Conservation (phyloP, 371 early-diverging fungal genomes). For the Batkoa obscura region DNA sequence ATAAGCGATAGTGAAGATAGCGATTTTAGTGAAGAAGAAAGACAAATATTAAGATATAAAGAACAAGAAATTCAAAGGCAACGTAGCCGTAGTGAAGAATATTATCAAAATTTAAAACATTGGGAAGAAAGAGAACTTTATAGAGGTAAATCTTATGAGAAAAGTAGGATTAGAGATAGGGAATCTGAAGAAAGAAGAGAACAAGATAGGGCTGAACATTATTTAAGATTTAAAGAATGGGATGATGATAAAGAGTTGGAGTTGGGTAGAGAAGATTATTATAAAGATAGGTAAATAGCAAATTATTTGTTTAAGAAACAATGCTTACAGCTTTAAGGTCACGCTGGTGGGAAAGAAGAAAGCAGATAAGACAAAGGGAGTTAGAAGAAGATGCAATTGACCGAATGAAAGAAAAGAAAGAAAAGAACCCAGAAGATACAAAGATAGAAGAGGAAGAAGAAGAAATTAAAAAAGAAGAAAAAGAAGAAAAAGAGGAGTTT, state of each 20-base stretch:
- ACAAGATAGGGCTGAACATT: conserved; percentile 25
- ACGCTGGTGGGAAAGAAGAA: conserved; percentile 47
- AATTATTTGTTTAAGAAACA: neutral
- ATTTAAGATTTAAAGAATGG: conserved; percentile 34
- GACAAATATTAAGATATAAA: neutral
- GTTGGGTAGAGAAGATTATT: conserved; percentile 41
- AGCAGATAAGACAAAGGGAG: conserved; percentile 36
- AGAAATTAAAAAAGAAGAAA: neutral
- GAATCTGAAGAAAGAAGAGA: conserved; percentile 23
- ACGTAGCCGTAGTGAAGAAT: neutral
- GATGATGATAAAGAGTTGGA: conserved; percentile 52
- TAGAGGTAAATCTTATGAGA: conserved; percentile 29
- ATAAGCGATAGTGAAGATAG: neutral
- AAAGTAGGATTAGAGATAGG: conserved; percentile 22
- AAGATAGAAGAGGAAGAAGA: conserved; percentile 8
- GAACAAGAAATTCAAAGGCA: conserved; percentile 9
- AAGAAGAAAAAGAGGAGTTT: conserved; percentile 16
- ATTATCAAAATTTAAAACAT: conserved; percentile 31
- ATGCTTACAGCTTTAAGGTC: conserved; percentile 17
- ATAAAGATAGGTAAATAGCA: conserved; percentile 42
- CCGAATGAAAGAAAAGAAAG: conserved; percentile 10
- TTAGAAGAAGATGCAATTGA: conserved; percentile 17
- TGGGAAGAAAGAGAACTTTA: conserved; percentile 36
- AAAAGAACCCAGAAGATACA: conserved; percentile 11
- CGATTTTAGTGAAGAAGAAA: neutral